A percentile compares a stretch with the other conserved stretches of the same genome.
These are phyloP conservation scores for Rhytidiadelphus loreus DNA, from an alignment of 225 moss, liverwort and hornwort genomes.

Conservation along the genomic window DNA sequence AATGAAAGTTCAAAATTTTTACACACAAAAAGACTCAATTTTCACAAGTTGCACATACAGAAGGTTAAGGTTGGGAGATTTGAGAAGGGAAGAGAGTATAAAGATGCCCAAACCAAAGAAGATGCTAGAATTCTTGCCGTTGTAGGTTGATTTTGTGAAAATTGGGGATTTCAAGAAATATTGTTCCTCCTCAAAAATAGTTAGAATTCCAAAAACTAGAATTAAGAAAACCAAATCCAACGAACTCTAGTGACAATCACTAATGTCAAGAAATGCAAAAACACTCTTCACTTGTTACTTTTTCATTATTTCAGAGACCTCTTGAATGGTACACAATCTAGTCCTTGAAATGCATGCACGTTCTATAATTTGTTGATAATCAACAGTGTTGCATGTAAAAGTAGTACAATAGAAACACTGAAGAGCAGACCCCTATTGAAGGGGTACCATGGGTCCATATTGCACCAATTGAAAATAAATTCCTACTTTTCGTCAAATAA, in stretches of 20 bases:
- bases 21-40: fast-evolving
- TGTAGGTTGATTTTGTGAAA: not conserved
- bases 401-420: too few species aligned
- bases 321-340: too few species aligned
- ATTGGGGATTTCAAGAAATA: not conserved
- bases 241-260: fast-evolving
- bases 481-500: too few species aligned
- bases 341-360: not conserved
- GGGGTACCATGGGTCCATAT: too few species aligned
- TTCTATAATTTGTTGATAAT: not conserved
- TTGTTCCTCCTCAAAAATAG: fast-evolving
- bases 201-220: not conserved
- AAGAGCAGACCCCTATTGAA: too few species aligned
- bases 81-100: not conserved
- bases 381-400: too few species aligned
- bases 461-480: too few species aligned
- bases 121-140: not conserved
- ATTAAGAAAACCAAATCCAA: not conserved
- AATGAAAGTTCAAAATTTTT: not conserved
- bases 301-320: not conserved
- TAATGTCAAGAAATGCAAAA: not conserved
- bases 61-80: too few species aligned
- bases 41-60: not conserved
- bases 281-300: not conserved
- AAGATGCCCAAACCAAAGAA: not conserved